Percentiles rank a stretch among this genome's conserved stretches.
Conservation (phyloP, 306 rosid species). For the Mimosa pudica region DNA sequence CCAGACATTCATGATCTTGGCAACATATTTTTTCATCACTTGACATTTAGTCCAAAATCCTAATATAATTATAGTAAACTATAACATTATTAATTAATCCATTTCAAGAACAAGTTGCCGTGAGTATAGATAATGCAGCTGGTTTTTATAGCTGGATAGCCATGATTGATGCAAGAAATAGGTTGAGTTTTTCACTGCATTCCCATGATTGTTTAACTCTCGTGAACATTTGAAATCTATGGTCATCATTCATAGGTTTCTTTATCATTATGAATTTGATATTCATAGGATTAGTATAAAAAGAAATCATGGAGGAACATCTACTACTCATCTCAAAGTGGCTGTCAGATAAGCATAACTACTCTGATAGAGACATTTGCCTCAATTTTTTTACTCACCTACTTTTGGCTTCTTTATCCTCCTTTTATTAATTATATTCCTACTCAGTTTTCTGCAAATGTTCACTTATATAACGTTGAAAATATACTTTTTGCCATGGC, state of each 20-base stretch:
- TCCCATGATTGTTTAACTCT: neutral
- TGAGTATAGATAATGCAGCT: neutral
- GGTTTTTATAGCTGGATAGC: neutral
- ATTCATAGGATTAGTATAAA: neutral
- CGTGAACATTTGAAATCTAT: neutral
- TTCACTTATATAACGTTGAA: neutral
- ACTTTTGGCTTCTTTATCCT: conserved; percentile 1
- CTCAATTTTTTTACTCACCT: neutral
- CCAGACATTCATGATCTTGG: neutral
- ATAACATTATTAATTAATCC: neutral
- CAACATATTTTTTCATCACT: neutral
- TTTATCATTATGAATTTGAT: neutral
- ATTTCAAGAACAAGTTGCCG: neutral
- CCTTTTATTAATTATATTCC: neutral
- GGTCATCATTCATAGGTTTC: neutral
- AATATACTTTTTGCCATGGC: neutral
- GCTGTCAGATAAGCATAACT: conserved; percentile 15
- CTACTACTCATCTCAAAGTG: neutral
- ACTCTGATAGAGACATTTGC: conserved; percentile 21
- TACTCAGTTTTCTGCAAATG: neutral
- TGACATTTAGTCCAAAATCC: neutral
- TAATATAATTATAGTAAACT: neutral
- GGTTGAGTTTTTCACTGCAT: too few species aligned
- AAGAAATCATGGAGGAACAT: neutral
- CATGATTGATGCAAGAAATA: neutral